phyloP scores from a whole-genome alignment of 208 protist species.

The Blastocrithidia nonstop region DNA sequence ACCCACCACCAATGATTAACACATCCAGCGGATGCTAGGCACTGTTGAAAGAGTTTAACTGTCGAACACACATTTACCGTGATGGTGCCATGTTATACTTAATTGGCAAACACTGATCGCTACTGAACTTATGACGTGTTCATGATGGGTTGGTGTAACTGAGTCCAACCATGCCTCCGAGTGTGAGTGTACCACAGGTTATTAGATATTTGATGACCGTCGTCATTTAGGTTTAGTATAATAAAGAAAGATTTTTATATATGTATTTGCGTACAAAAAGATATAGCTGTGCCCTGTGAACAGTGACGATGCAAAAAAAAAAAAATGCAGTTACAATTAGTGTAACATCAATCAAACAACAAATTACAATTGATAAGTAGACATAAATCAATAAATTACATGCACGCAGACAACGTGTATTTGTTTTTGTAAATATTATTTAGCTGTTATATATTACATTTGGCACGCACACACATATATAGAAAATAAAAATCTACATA shows the following conservation, averaged over 20 bases:
- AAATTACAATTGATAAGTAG: too few species aligned
- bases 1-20: slow-evolving; percentile 92
- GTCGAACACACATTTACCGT: slow-evolving; percentile 33
- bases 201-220: slow-evolving; percentile 29
- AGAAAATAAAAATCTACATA: too few species aligned
- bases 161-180: slow-evolving; percentile 41
- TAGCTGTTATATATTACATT: too few species aligned
- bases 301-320: not conserved
- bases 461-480: too few species aligned
- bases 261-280: slow-evolving; percentile 3
- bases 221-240: slow-evolving; percentile 8
- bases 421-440: too few species aligned
- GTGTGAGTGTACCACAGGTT: slow-evolving; percentile 15
- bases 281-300: not conserved
- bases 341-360: too few species aligned
- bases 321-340: too few species aligned
- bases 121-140: slow-evolving; percentile 60
- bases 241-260: not conserved
- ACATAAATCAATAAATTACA: too few species aligned
- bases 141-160: slow-evolving; percentile 62
- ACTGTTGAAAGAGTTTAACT: slow-evolving; percentile 21
- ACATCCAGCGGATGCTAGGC: slow-evolving; percentile 78
- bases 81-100: slow-evolving; percentile 21
- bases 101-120: slow-evolving; percentile 18
- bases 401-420: too few species aligned